phyloP scores from a whole-genome alignment of 73 alveolate species.

The Paramecium pentaurelia region DNA sequence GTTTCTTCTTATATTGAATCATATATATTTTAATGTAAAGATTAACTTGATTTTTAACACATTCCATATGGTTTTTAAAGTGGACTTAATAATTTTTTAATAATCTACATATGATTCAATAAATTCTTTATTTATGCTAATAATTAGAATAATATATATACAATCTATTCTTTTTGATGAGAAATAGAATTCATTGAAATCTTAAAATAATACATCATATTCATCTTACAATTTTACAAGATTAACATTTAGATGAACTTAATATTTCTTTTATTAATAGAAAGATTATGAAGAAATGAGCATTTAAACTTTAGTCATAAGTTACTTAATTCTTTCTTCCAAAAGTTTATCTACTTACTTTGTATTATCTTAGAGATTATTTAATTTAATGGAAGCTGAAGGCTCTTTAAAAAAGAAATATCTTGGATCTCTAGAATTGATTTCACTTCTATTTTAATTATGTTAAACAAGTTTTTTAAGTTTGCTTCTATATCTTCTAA shows the following conservation, averaged over 20 bases:
- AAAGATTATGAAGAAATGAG: background rate
- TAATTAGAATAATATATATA: background rate
- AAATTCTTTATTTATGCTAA: background rate
- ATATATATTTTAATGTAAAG: background rate
- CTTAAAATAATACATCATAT: background rate
- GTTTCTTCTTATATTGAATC: background rate
- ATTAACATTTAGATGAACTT: background rate
- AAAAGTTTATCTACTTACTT: background rate
- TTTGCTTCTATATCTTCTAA: background rate
- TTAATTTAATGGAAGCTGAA: background rate
- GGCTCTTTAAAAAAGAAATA: slow-evolving; percentile 9
- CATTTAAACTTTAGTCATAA: background rate
- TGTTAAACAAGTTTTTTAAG: background rate
- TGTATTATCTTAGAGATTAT: background rate
- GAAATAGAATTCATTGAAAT: background rate
- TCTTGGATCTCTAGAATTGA: background rate
- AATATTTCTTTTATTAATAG: background rate
- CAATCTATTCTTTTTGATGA: background rate
- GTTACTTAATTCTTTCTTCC: background rate
- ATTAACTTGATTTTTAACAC: background rate
- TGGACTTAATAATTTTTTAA: background rate
- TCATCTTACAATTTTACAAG: background rate
- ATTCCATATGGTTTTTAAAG: background rate
- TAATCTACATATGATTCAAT: background rate
- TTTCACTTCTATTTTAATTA: background rate